Conservation (phyloP, 495 filamentous ascomycete species). For the Penicillium egyptiacum region DNA sequence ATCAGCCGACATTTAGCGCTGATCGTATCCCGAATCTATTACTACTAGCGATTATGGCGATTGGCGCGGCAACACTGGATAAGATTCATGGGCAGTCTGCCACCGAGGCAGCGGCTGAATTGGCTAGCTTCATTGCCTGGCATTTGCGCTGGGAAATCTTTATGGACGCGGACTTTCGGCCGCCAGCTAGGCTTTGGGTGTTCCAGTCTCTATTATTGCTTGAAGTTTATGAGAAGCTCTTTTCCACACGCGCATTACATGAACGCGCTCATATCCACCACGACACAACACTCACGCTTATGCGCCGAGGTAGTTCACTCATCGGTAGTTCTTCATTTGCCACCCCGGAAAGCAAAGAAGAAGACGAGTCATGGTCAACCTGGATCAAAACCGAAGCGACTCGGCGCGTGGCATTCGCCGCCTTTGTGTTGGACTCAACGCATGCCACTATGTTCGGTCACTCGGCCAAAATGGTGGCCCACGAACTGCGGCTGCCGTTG, state of each 20-base stretch:
- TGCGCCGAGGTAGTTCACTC: conserved; percentile 88
- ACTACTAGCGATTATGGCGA: conserved; percentile 89
- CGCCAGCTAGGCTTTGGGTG: conserved; percentile 95
- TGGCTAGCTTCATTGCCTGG: conserved; percentile 87
- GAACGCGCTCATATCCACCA: conserved; percentile 97
- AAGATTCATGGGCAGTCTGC: conserved; percentile 71
- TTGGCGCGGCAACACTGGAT: conserved; percentile 87
- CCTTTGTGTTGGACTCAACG: conserved; percentile 92
- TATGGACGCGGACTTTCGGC: conserved; percentile 85
- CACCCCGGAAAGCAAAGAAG: conserved; percentile 77
- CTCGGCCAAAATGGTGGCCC: conserved; percentile 94
- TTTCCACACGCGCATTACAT: conserved; percentile 84
- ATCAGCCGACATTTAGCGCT: conserved; percentile 88
- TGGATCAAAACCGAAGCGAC: conserved; percentile 97
- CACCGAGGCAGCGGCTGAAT: conserved; percentile 69
- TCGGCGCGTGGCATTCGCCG: conserved; percentile 85
- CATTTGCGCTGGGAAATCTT: conserved; percentile 92
- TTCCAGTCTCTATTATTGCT: conserved; percentile 89
- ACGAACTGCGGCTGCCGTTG: conserved; percentile 88
- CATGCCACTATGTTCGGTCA: conserved; percentile 99
- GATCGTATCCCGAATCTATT: conserved; percentile 82
- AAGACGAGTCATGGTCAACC: conserved; percentile 93
- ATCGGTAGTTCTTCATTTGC: conserved; percentile 88
- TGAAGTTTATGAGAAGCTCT: conserved; percentile 97
- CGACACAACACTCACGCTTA: conserved; percentile 90